Conservation (phyloP, 2,329 filamentous ascomycete species). For the Neospermospora avenae region DNA sequence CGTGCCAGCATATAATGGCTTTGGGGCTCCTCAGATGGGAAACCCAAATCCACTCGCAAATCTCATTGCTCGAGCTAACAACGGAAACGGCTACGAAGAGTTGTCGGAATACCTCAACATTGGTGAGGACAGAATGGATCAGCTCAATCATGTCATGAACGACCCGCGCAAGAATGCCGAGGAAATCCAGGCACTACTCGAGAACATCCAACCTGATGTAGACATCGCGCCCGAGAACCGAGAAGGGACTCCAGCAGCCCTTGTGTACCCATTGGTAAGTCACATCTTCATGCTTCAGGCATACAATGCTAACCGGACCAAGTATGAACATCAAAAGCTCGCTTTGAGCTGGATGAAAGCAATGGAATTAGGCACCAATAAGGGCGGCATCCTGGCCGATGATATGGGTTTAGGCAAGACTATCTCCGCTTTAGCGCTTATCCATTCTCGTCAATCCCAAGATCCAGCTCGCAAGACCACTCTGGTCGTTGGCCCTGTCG, state of each 20-base stretch:
- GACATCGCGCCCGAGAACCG: constrained; percentile 59
- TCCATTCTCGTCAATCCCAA: constrained; percentile 50
- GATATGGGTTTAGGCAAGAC: constrained; percentile 87
- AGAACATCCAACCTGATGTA: constrained; percentile 71
- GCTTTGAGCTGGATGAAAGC: constrained; percentile 73
- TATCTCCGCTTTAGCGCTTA: constrained; percentile 75
- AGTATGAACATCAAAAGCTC: constrained; percentile 77
- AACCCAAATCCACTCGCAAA: constrained; percentile 14
- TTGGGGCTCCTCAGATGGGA: neutral
- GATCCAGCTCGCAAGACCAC: constrained; percentile 57
- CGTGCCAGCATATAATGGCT: neutral
- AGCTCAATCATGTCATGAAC: constrained; percentile 29
- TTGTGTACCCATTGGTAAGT: constrained; percentile 57
- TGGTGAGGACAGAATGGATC: constrained; percentile 31
- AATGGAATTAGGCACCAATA: constrained; percentile 68
- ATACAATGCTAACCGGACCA: constrained; percentile 15
- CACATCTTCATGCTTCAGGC: neutral
- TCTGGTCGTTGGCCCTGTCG: constrained; percentile 78
- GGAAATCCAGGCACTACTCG: constrained; percentile 66
- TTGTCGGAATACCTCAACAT: constrained; percentile 39
- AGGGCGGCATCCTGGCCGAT: constrained; percentile 74
- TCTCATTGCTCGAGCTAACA: constrained; percentile 40
- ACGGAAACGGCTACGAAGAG: constrained; percentile 37
- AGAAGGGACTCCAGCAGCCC: constrained; percentile 64
- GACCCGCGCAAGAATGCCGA: constrained; percentile 54